Evolutionary conservation across 176 grass and related monocot species (phyloP), one percentile per base, ranked within the genome.

Genomic region (Pontederia paniculata): DNA sequence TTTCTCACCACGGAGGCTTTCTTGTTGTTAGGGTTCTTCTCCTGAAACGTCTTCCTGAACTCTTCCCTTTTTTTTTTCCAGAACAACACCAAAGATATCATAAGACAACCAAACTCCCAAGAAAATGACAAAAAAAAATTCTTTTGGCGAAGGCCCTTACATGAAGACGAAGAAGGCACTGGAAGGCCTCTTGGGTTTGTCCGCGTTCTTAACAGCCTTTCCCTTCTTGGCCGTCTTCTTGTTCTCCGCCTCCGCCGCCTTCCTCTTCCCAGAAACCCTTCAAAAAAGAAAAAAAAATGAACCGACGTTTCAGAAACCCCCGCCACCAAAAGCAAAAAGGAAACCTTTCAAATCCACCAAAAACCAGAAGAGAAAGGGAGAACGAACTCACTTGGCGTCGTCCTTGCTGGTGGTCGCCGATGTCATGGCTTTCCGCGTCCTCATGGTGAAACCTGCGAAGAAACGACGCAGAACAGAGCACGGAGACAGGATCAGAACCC

Each of bases 111-210:
- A 52, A 19, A 6, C 19, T 65, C 45, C 25, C 2, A 58, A 53
- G n/a, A n/a, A 17, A 22, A n/a, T n/a, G 0, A 58, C 2, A 18
- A 8, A 4, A 9, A 52, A 18, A 22, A 12, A 3, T 50, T n/a
- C 5, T 51, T 42, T 16, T 12, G 23, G 20, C 11, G 1, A 64
- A 8, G 14, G n/a, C n/a, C 17, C 17, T 58, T 74, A 80, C 77
- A 80, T 74, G 51, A 80, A 80, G 16, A 80, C 77, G 43, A 80
- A 80, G 70, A 80, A 80, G 42, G 77, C 77, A 28, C 70, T 67
- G 2, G 77, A 57, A 70, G 77, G 70, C 70, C 77, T 80, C 77
- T 80, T 80, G 20, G 73, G 64, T 55, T 58, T 70, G 67, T 69
- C 55, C 15, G 45, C 58, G 45, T 70, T 67, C 70, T 80, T 80